A percentile compares a stretch with the other conserved stretches of the same genome.
phyloP scores from a whole-genome alignment of 2,329 filamentous ascomycete species.

The Ramularia collo-cygni region DNA sequence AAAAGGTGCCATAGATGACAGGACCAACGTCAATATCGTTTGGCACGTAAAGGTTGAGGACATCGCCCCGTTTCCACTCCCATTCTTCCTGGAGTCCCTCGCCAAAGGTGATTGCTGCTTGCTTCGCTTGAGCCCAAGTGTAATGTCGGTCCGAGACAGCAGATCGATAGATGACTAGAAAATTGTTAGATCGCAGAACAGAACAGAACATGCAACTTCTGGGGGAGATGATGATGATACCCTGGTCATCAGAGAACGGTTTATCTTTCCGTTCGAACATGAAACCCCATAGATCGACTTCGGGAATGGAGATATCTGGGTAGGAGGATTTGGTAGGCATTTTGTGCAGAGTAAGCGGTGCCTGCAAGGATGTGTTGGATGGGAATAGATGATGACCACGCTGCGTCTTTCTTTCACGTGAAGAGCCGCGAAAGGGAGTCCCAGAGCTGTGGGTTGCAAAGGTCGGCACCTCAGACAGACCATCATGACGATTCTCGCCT shows the following conservation, averaged over 20 bases:
- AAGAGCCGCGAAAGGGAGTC: no score
- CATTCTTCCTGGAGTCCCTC: slow-evolving; percentile 67
- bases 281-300: slow-evolving; percentile 70
- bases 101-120: slow-evolving; percentile 66
- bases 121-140: slow-evolving; percentile 62
- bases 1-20: slow-evolving; percentile 57
- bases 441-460: no score
- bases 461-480: no score
- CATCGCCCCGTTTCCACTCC: slow-evolving; percentile 77
- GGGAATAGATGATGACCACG: no score
- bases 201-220: neutral
- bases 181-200: neutral
- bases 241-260: slow-evolving; percentile 64
- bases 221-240: slow-evolving; percentile 38
- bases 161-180: slow-evolving; percentile 70
- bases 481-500: no score
- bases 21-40: slow-evolving; percentile 76
- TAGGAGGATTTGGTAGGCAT: slow-evolving; percentile 70
- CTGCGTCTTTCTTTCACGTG: no score
- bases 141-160: slow-evolving; percentile 59
- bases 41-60: slow-evolving; percentile 73
- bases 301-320: slow-evolving; percentile 60
- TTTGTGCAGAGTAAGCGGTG: slow-evolving; percentile 9
- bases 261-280: slow-evolving; percentile 64
- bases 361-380: neutral